Percentiles rank a stretch among this genome's conserved stretches.
phyloP scores from a whole-genome alignment of 2,329 filamentous ascomycete species.

The Aspergillus pseudoviridinutans region DNA sequence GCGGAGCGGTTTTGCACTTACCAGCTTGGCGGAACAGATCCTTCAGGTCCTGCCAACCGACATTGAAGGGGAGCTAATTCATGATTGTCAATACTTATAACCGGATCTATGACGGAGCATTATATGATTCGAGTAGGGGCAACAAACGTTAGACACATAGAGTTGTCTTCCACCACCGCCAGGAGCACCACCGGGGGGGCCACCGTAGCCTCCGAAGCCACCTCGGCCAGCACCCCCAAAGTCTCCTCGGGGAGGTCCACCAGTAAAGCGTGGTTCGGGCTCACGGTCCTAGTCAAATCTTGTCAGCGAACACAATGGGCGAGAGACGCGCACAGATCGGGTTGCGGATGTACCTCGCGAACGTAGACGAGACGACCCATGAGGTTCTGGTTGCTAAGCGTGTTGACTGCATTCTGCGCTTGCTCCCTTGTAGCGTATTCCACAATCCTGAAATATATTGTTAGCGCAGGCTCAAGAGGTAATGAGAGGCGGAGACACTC shows the following conservation, averaged over 20 bases:
- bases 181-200: constrained; percentile 32
- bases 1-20: constrained; percentile 50
- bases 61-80: constrained; percentile 84
- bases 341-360: constrained; percentile 66
- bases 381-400: constrained; percentile 97
- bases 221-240: constrained; percentile 53
- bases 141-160: constrained; percentile 96
- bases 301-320: constrained; percentile 5
- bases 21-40: constrained; percentile 97
- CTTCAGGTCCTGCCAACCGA: constrained; percentile 98
- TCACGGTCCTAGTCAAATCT: constrained; percentile 74
- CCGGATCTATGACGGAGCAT: constrained; percentile 11
- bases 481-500: constrained; percentile 46
- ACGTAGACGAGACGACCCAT: constrained; percentile 99
- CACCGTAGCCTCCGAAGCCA: constrained; percentile 51
- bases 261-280: constrained; percentile 93
- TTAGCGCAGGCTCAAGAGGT: constrained; percentile 1
- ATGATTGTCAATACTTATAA: constrained; percentile 35
- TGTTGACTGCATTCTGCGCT: constrained; percentile 94
- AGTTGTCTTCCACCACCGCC: constrained; percentile 72
- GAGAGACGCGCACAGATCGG: background rate
- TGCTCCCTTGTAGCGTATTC: constrained; percentile 99
- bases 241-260: constrained; percentile 64
- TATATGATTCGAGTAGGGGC: constrained; percentile 25
- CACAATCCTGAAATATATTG: constrained; percentile 73